Evolutionary conservation across 2,329 filamentous ascomycete genomes (phyloP), one percentile per base, ranked within the genome.

Genomic region (Fusarium piperis): DNA sequence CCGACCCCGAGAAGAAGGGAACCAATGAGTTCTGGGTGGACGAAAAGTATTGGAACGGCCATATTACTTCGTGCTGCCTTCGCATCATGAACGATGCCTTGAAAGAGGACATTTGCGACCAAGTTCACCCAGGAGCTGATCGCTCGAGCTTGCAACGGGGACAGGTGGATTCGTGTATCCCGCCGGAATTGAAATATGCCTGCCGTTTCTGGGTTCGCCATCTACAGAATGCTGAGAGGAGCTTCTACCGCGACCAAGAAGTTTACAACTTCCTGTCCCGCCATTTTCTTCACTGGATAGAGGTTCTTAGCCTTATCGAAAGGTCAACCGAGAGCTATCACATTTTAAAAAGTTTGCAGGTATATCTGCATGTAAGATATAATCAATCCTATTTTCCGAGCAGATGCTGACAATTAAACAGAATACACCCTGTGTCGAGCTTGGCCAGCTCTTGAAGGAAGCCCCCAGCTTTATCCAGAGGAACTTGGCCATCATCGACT

Each of bases 221-320:
- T 41, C 59, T 60, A 76, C 12, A 64, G 76, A 66, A 61, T 68
- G 64, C 52, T 33, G 62, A 58, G 32, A 33, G 68, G 68, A 51
- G 75, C 78, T 55, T 65, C 57, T 67, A 74, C 77, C 51, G 23
- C 23, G 44, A 48, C 15, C 23, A 48, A 6, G 23, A 71, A 30
- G 75, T 78, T 7, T 67, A 83, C 57, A 1, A 57, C 1, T 85
- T 85, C 66, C 71, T 85, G 6, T 64, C 74, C 13, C 11, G 66
- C 15, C 79, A 84, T 68, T 76, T 85, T 57, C 81, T 85, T 4
- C 74, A 85, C 58, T 85, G 81, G 83, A 67, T 84, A 2, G 82
- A 85, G 70, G 79, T 78, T 7, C 68, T 84, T 20, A 79, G 79
- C 52, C 67, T 82, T 9, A 72, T 83, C 38, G 74, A 75, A 13